Evolutionary conservation across 805 yeast species (phyloP), one percentile per base, ranked within the genome.

Genomic region (Candida xyloterini): DNA sequence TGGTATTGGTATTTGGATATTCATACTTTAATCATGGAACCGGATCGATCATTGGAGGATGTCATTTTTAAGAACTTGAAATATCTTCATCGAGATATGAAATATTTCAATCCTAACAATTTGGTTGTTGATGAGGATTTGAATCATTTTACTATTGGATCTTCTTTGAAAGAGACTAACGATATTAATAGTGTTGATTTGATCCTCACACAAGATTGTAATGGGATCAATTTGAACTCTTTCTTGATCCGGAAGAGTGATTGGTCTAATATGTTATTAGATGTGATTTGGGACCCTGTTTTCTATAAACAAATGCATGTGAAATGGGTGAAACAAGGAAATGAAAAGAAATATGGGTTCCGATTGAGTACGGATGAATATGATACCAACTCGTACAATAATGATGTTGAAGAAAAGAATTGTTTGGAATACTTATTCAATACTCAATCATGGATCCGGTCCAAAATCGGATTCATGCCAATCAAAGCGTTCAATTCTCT

Each of bases 1-100:
- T 67, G 72, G 73, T 64, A 61, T 44, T 68, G 71, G 71, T 68
- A 68, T 43, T 34, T 68, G 26, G 73, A 68, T 43, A 43, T 67
- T 30, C 60, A 65, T 40, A 60, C 72, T 2, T 42, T 67, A 33
- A 63, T 68, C 32, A 67, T 68, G 72, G 68, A 66, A 44, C 72
- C 71, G 13, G 48, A 64, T 11, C 16, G 47, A 2, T 55, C 62
- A 2, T 28, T 68, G 5, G 70, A 67, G 18, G 65, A 66, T 1
- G 42, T 63, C 10, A 42, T 68, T 0, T 65, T 67, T 43, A 51
- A 57, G 10, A 47, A 57, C 9, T 38, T 66, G 27, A 59, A 61
- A 26, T 45, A 53, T 4, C 46, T 63, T 10, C 46, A 59, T 16
- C 52, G 69, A 32, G 66, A 63, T 26, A 43, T 66, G 36, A 38